These are phyloP conservation scores for Rhodotorula graminis DNA, from an alignment of 768 basidiomycete genomes.

Conservation along the genomic window DNA sequence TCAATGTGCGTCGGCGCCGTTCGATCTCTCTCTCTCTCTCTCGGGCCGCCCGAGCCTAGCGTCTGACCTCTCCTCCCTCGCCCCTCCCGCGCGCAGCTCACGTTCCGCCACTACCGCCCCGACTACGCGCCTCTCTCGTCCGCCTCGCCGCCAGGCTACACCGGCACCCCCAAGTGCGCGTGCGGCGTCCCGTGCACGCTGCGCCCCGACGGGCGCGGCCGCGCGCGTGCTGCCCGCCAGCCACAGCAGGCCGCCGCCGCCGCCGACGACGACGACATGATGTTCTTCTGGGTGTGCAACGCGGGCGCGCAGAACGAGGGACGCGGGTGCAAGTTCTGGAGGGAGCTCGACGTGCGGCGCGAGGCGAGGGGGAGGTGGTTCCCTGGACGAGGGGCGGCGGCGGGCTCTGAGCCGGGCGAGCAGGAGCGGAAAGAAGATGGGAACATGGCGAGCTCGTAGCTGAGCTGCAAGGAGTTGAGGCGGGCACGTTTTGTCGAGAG, in stretches of 20 bases:
- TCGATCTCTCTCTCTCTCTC: background rate
- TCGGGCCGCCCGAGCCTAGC: background rate
- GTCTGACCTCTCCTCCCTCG: too few relatives aligned
- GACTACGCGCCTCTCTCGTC: constrained; percentile 37
- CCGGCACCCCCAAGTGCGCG: constrained; percentile 39
- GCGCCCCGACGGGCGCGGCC: constrained; percentile 37
- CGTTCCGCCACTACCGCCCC: constrained; percentile 42
- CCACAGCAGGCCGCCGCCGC: too few relatives aligned
- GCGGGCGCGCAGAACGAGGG: constrained; percentile 40
- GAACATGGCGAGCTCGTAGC: background rate
- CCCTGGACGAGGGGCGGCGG: background rate
- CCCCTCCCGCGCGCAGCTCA: constrained; percentile 20
- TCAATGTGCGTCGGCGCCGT: constrained; percentile 31
- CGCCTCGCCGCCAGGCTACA: background rate
- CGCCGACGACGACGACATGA: background rate
- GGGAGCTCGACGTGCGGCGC: constrained; percentile 28
- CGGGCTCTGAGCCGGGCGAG: too few relatives aligned
- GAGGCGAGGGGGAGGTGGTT: constrained; percentile 32
- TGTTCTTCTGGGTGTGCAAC: constrained; percentile 42
- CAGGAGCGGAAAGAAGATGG: too few relatives aligned
- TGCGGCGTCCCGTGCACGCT: constrained; percentile 40
- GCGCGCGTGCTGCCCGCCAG: background rate
- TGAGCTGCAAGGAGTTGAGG: too few relatives aligned
- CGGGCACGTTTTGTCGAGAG: too few relatives aligned
- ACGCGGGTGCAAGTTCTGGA: constrained; percentile 34